Conservation (phyloP, 225 moss, liverwort and hornwort species). For the Pseudoscleropodium purum region DNA sequence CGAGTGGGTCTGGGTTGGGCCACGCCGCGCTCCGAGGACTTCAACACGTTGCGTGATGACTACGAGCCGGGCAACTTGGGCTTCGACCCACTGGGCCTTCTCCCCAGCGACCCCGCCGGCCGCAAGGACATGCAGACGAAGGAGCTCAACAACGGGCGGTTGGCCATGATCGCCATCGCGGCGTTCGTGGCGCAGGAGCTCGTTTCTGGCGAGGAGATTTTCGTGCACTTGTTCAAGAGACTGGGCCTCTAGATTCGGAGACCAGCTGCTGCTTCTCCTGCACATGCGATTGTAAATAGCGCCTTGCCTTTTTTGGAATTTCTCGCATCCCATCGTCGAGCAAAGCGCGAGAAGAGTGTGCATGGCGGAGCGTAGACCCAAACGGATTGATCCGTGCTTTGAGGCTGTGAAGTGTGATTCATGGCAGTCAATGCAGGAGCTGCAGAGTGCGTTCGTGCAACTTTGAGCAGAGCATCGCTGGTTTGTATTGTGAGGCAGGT, state of each 20-base stretch:
- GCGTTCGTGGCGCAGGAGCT: constrained; percentile 57
- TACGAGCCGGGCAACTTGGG: constrained; percentile 54
- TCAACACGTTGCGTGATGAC: constrained; percentile 28
- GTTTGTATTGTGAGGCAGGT: neutral
- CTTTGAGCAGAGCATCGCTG: neutral
- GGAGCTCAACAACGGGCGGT: constrained; percentile 58
- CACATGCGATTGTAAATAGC: neutral
- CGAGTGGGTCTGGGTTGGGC: constrained; percentile 48
- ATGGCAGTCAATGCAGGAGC: neutral
- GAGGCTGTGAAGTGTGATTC: neutral
- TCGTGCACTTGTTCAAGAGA: constrained; percentile 29
- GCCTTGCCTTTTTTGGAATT: neutral
- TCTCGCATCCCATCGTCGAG: neutral
- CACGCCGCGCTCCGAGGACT: constrained; percentile 28
- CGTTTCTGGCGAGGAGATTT: constrained; percentile 42
- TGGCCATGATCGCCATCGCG: constrained; percentile 63
- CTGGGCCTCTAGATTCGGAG: neutral
- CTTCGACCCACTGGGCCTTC: constrained; percentile 44
- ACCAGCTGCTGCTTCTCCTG: neutral
- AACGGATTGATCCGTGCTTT: neutral
- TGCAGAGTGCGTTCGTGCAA: neutral
- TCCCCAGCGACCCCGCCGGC: constrained; percentile 16
- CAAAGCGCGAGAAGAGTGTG: neutral
- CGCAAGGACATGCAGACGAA: constrained; percentile 39
- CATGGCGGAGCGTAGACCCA: neutral